Percentiles rank a stretch among this genome's conserved stretches.
Evolutionary conservation across 2,329 filamentous ascomycete genomes (phyloP).

Genomic region (Ascocoryne sarcoides): DNA sequence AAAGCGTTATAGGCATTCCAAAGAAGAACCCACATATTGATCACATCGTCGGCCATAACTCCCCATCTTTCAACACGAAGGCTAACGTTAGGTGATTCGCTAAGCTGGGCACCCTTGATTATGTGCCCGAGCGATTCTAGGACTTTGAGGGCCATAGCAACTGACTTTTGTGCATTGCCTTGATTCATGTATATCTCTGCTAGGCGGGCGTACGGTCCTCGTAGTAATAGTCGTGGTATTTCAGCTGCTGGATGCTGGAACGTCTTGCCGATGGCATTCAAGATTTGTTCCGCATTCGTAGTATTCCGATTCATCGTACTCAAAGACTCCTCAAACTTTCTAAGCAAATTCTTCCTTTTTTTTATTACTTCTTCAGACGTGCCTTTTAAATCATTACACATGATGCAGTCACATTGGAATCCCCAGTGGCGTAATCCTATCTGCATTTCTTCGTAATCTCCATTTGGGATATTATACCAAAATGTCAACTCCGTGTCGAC

Average conservation of each 20-base stretch:
- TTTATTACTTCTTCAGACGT: background rate
- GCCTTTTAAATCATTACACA: conserved; percentile 27
- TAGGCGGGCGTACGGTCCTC: conserved; percentile 14
- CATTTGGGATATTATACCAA: conserved; percentile 28
- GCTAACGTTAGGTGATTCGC: too few species aligned
- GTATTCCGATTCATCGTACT: background rate
- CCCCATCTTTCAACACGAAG: conserved; percentile 24
- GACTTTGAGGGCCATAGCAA: conserved; percentile 1
- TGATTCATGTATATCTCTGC: conserved; percentile 7
- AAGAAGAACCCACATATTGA: conserved; percentile 27
- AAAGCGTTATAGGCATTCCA: conserved; percentile 19
- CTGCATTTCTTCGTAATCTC: conserved; percentile 24
- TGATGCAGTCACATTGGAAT: conserved; percentile 34
- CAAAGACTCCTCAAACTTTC: background rate
- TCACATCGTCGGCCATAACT: conserved; percentile 7
- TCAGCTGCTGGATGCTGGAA: conserved; percentile 19
- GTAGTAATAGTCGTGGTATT: conserved; percentile 22
- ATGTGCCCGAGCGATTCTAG: conserved; percentile 6
- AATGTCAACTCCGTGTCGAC: conserved; percentile 38
- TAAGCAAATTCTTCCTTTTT: conserved; percentile 5
- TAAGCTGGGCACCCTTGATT: too few species aligned
- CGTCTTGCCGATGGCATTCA: conserved; percentile 11
- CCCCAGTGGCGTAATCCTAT: conserved; percentile 30
- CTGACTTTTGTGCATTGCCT: conserved; percentile 1
- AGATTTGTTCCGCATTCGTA: background rate